Evolutionary conservation across 768 basidiomycete genomes (phyloP), one percentile per base, ranked within the genome.

Genomic region (Sutorius australiensis): DNA sequence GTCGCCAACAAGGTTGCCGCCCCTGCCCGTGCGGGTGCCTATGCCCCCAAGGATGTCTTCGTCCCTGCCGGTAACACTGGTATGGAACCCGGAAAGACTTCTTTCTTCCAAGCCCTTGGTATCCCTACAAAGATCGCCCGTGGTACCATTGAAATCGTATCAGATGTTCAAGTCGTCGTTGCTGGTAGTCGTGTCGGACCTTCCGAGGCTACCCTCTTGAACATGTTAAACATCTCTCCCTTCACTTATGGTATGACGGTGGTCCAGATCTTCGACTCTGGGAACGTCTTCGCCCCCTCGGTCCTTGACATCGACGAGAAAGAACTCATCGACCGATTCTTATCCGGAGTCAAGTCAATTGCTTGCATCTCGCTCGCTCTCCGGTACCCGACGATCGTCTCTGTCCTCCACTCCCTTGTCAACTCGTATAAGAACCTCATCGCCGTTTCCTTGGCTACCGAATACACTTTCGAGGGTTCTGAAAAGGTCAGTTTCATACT

Each of bases 81-180:
- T 75, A 99, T 99, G 97, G 97, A 98, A 74, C 97, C 97, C 65
- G 97, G 95, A 68, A 99, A 99, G 83, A 99, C 97, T 56, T 97
- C 97, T 65, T 99, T 98, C 92, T 99, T 99, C 92, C 97, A 99
- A 81, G 97, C 97, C 53, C 87, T 99, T 69, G 87, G 89, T 79
- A 95, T 99, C 75, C 95, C 97, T 43, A 99, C 97, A 73, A 99
- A 99, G 84, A 98, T 99, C 61, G 95, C 97, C 47, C 89, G 97
- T 86, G 97, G 97, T 81, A 98, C 97, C 50, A 98, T 99, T 65
- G 97, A 99, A 92, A 99, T 98, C 71, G 92, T 97, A 55, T 82
- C 86, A 60, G 95, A 98, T 68, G 87, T 98, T 69, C 87, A 95
- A 77, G 95, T 99, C 78, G 92, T 99, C 67, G 75, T 76, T 42